Conservation (phyloP, 345 rosid species). For the Arabis alpina region DNA sequence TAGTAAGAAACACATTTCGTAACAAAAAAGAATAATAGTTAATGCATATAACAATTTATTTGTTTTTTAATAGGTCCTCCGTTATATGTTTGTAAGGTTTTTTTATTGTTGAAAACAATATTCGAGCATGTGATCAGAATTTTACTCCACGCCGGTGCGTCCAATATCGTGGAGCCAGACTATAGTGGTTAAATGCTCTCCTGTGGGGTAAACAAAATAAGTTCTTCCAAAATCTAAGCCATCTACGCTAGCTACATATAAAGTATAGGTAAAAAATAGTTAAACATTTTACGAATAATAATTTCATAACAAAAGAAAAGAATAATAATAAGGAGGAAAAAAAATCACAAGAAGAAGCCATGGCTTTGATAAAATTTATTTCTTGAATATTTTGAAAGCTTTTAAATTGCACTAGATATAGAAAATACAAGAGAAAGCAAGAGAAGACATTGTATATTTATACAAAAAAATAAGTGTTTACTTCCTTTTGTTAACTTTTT, state of each 20-base stretch:
- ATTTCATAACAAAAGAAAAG: too few species aligned
- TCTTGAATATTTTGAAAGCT: background rate
- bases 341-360: background rate
- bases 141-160: background rate
- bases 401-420: background rate
- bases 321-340: background rate
- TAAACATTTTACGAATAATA: too few species aligned
- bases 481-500: background rate
- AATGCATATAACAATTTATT: too few species aligned
- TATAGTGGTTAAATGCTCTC: background rate
- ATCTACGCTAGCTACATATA: background rate
- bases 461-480: background rate
- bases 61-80: too few species aligned
- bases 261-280: background rate
- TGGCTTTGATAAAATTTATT: background rate
- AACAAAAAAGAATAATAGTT: too few species aligned
- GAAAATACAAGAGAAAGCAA: background rate
- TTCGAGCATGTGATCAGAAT: background rate
- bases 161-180: background rate
- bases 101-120: too few species aligned
- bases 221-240: background rate
- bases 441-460: constrained; percentile 12
- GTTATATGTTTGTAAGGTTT: background rate
- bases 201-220: background rate
- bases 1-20: background rate